Conservation (phyloP, 305 asterid genomes). For the Fraxinus sp. region DNA sequence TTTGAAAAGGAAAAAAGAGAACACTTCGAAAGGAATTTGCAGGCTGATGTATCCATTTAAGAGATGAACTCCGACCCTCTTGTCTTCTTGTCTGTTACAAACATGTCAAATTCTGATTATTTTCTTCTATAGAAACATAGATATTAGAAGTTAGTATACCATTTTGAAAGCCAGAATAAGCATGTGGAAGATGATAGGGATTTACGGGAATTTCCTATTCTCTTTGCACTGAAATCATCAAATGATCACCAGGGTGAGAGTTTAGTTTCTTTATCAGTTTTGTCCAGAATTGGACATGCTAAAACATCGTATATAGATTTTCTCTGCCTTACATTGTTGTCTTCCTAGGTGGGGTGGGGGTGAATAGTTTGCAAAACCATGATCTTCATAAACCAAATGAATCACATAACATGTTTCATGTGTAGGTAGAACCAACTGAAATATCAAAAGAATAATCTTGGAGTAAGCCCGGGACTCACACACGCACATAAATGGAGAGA, state of each 20-base stretch:
- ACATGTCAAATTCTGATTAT: constrained; percentile 37
- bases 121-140: neutral
- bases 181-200: neutral
- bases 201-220: neutral
- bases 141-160: neutral
- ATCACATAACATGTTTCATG: neutral
- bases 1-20: neutral
- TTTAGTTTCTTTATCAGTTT: neutral
- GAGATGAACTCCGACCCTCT: constrained; percentile 36
- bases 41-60: constrained; percentile 26
- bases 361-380: neutral
- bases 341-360: neutral
- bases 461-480: neutral
- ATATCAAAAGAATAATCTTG: neutral
- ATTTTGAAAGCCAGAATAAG: neutral
- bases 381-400: neutral
- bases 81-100: constrained; percentile 56
- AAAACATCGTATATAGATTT: neutral
- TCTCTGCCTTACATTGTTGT: neutral
- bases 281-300: neutral
- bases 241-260: neutral
- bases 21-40: constrained; percentile 24
- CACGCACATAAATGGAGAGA: neutral
- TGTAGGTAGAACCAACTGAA: neutral
- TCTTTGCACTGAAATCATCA: neutral